Base-by-base conservation (phyloP, 1,284 basidiomycete species). In the Moesziomyces parantarcticus region DNA sequence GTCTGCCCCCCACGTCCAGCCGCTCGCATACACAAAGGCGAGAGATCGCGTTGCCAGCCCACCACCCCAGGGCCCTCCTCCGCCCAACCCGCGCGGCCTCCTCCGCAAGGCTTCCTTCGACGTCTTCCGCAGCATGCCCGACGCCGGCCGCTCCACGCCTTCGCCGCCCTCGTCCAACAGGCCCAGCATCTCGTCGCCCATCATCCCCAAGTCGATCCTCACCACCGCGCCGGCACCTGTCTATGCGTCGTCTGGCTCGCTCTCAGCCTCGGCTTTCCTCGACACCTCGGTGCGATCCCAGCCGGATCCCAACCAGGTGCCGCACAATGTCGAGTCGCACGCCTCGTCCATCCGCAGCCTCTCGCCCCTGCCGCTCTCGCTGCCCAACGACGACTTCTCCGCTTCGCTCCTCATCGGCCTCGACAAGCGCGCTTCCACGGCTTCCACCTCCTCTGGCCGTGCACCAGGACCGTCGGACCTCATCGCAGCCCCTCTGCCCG, bases 401-500 rank as follows among this genome's bases (percentile, higher is more conserved):
- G 52, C 57, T 7, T 59, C 57, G 50, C 57, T 62, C 23, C 57
- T 70, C 42, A 48, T 50, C 53, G 52, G 56, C 53, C 43, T 71
- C 22, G 55, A 52, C 32, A 61, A 65, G 54, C 61, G 68, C 6
- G 22, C 57, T n/a, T 71, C 68, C 20, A 48, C 45, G 5, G 18
- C 53, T 25, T 58, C 68, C 22, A 43, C 44, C 14, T 71, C 62
- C 11, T 71, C 62, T 3, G 53, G 68, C 44, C 68, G 67, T 3
- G 67, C 67, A 3, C 67, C 67, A 20, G 67, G 61, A 34, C 67
- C 67, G n/a, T 64, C 44, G 16, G 68, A 71, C 26, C 40, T 65
- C 20, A n/a, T 71, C 3, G 54, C 54, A 7, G 41, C 41, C 1
- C 50, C 50, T 14, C 32, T 71, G 32, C 34, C 68, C 4, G 23